These are phyloP conservation scores for Plantago coronopus DNA, from an alignment of 305 asterid species.

Conservation along the genomic window DNA sequence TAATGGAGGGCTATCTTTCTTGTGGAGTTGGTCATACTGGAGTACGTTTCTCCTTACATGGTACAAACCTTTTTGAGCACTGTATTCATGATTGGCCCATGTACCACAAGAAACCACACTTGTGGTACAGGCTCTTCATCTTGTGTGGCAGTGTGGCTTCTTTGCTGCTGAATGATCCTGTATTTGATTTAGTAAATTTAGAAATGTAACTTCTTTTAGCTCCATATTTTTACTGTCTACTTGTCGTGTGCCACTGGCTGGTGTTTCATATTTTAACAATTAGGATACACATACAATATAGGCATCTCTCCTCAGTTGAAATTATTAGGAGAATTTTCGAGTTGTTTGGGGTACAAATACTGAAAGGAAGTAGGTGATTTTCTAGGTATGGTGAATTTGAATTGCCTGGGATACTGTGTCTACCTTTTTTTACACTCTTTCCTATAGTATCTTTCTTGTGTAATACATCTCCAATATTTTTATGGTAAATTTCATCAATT, in stretches of 20 bases:
- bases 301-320: conserved; percentile 1
- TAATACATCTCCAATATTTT: conserved; percentile 1
- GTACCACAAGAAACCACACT: conserved; percentile 8
- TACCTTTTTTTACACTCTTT: background rate
- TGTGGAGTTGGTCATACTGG: conserved; percentile 99
- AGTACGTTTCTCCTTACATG: conserved; percentile 97
- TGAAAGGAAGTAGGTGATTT: background rate
- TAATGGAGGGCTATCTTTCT: conserved; percentile 92
- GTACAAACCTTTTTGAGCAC: conserved; percentile 37
- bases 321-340: background rate
- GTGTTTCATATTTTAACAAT: conserved; percentile 4
- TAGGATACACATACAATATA: background rate
- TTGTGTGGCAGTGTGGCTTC: no score
- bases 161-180: background rate
- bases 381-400: background rate
- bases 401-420: conserved; percentile 1
- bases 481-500: background rate
- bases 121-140: no score
- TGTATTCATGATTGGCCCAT: conserved; percentile 2
- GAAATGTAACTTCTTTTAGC: background rate
- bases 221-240: conserved; percentile 7
- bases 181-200: conserved; percentile 11
- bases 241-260: background rate
- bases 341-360: background rate
- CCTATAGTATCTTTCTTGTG: conserved; percentile 10